These are phyloP conservation scores for Arachnopeziza araneosa DNA, from an alignment of 2,329 filamentous ascomycete genomes.

Conservation along the genomic window DNA sequence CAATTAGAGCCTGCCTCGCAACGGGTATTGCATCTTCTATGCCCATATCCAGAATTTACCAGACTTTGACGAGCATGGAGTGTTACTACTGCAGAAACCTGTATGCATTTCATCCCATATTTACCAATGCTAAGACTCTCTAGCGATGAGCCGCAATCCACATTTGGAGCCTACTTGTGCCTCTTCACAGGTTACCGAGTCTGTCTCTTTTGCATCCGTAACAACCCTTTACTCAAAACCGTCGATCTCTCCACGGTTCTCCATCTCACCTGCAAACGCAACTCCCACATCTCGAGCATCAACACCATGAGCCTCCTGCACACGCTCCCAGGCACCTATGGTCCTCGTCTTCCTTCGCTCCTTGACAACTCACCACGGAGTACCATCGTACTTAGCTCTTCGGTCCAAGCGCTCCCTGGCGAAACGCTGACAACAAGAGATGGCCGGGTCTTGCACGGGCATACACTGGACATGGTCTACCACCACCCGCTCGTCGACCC, in stretches of 20 bases:
- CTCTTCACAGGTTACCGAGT: constrained; percentile 10
- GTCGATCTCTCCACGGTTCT: constrained; percentile 8
- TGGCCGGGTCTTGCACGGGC: not conserved
- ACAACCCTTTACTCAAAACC: constrained; percentile 6
- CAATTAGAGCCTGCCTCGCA: constrained; percentile 10
- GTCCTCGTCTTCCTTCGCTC: not conserved
- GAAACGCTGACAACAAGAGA: constrained; percentile 2
- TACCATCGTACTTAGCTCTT: not conserved
- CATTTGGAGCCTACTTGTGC: constrained; percentile 12
- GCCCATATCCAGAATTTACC: constrained; percentile 7
- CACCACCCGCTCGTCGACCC: constrained; percentile 7
- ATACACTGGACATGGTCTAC: constrained; percentile 1
- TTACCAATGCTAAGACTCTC: not conserved
- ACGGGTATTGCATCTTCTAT: constrained; percentile 9
- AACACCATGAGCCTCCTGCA: not conserved
- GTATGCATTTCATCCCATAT: not conserved
- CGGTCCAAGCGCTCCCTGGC: not conserved
- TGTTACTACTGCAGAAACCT: constrained; percentile 10
- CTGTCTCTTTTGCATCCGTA: constrained; percentile 15
- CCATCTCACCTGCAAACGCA: constrained; percentile 3
- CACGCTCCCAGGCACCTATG: not conserved
- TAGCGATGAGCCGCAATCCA: not conserved
- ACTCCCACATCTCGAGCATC: not conserved
- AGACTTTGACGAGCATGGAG: constrained; percentile 9
- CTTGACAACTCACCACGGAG: not conserved